Evolutionary conservation across 2,329 filamentous ascomycete species (phyloP).

Genomic region (Biscogniauxia mediterranea): DNA sequence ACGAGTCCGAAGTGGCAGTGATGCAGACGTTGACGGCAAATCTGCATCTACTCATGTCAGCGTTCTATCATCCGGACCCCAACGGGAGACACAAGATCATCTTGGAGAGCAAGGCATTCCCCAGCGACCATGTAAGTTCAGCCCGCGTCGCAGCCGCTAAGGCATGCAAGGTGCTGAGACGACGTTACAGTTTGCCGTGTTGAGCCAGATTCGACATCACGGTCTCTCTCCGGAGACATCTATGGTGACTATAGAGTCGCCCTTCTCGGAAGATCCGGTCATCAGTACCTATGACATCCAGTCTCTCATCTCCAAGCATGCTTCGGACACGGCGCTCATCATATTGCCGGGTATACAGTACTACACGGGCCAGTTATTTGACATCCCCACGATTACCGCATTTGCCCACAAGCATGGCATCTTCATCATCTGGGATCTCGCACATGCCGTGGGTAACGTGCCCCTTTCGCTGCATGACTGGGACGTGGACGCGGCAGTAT

Average conservation of each 20-base stretch:
- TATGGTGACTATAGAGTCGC: slow-evolving; percentile 66
- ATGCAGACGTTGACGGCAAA: slow-evolving; percentile 82
- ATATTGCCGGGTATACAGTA: slow-evolving; percentile 77
- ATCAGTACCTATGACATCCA: slow-evolving; percentile 67
- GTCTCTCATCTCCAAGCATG: slow-evolving; percentile 64
- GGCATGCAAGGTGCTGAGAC: slow-evolving; percentile 21
- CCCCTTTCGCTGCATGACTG: slow-evolving; percentile 70
- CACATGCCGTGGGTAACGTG: slow-evolving; percentile 76
- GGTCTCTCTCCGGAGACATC: slow-evolving; percentile 61
- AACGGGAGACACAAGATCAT: slow-evolving; percentile 67
- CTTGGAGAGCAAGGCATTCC: slow-evolving; percentile 77
- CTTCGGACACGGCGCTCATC: slow-evolving; percentile 64
- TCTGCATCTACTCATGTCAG: slow-evolving; percentile 73
- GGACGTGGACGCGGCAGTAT: slow-evolving; percentile 75
- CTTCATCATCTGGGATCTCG: slow-evolving; percentile 75
- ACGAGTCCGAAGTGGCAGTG: slow-evolving; percentile 66
- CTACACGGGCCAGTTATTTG: slow-evolving; percentile 76
- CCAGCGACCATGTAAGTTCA: slow-evolving; percentile 69
- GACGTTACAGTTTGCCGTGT: slow-evolving; percentile 63
- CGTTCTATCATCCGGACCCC: slow-evolving; percentile 70
- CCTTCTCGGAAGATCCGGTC: slow-evolving; percentile 46
- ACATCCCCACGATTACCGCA: slow-evolving; percentile 70
- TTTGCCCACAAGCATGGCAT: slow-evolving; percentile 67
- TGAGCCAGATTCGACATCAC: slow-evolving; percentile 72
- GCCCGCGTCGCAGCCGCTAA: neutral